Evolutionary conservation across 2,329 filamentous ascomycete species (phyloP), one percentile per base, ranked within the genome.

Genomic region (Aspergillus sp.): DNA sequence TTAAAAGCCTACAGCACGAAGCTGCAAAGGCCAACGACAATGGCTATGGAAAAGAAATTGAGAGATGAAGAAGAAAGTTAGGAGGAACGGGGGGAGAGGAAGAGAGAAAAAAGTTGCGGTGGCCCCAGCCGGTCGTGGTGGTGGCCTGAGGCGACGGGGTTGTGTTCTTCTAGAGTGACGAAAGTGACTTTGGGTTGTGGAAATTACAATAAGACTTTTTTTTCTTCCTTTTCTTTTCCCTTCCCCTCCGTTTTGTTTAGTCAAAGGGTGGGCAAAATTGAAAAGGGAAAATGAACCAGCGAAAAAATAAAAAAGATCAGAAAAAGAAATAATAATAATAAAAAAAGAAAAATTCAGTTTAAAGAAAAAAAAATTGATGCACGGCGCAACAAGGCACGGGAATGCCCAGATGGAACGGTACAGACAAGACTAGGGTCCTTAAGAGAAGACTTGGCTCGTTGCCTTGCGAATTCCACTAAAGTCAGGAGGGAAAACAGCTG

Each of bases 1-100:
- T 49, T 58, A 54, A 56, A 61, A 57, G 62, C 67, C 63, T 66
- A 69, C 68, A 69, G 67, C 68, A 60, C 67, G 67, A 69, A 64
- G 68, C 68, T 68, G 68, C 59, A 65, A 51, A 64, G 61, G 67
- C 63, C 52, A 54, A 60, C 42, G 52, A 56, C 53, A 50, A 66
- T 44, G 54, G 39, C 56, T 61, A 59, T 51, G 53, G 58, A 57
- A 52, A 59, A 50, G 61, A 48, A 39, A 54, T 47, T 50, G 51
- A 60, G 57, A 44, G 41, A 47, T 39, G 42, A 47, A 54, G 39
- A 19, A 25, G 54, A 41, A 47, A 41, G 55, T 36, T 39, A 48
- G 39, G 44, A 52, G 50, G 42, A 11, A 38, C 47, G 44, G 47
- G 48, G 21, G 42, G 50, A 39, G 19, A 53, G 19, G 27, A 36